A percentile compares a stretch with the other conserved stretches of the same genome.
Conservation (phyloP, 2,329 filamentous ascomycete species). For the Cadophora sp. region DNA sequence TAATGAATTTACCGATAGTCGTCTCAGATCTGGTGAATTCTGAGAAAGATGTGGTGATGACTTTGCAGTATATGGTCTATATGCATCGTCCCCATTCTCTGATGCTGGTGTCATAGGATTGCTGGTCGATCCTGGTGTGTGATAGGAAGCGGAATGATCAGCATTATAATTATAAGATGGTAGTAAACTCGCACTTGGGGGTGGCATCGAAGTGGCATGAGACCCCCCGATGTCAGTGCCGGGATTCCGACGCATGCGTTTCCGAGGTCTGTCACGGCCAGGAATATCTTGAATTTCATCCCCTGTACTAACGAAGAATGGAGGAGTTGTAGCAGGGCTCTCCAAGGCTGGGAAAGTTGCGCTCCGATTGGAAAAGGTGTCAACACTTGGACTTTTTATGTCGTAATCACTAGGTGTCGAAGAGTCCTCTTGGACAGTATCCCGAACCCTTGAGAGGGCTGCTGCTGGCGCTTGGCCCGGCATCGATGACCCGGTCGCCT, state of each 20-base stretch:
- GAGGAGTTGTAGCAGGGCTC: constrained; percentile 16
- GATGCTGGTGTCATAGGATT: constrained; percentile 49
- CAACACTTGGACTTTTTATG: constrained; percentile 28
- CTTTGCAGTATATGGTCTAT: constrained; percentile 45
- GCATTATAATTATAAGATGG: constrained; percentile 25
- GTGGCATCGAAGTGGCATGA: constrained; percentile 19
- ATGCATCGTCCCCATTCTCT: constrained; percentile 51
- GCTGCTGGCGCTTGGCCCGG: constrained; percentile 14
- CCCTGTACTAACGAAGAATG: constrained; percentile 5
- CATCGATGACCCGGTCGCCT: constrained; percentile 16
- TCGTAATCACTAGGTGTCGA: constrained; percentile 38
- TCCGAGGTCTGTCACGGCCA: constrained; percentile 9
- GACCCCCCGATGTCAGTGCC: not conserved
- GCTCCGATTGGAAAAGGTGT: constrained; percentile 28
- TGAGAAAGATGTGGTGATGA: constrained; percentile 39
- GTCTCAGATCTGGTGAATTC: constrained; percentile 52
- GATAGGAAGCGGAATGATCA: constrained; percentile 20
- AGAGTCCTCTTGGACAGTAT: constrained; percentile 26
- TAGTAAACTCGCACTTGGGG: constrained; percentile 4
- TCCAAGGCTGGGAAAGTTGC: constrained; percentile 18
- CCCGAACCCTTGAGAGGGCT: constrained; percentile 23
- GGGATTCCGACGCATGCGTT: constrained; percentile 8
- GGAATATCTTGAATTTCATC: not conserved
- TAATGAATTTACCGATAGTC: constrained; percentile 71
- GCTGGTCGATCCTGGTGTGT: constrained; percentile 18